Evolutionary conservation across 768 basidiomycete species (phyloP), one percentile per base, ranked within the genome.

Genomic region (Exidia glandulosa): DNA sequence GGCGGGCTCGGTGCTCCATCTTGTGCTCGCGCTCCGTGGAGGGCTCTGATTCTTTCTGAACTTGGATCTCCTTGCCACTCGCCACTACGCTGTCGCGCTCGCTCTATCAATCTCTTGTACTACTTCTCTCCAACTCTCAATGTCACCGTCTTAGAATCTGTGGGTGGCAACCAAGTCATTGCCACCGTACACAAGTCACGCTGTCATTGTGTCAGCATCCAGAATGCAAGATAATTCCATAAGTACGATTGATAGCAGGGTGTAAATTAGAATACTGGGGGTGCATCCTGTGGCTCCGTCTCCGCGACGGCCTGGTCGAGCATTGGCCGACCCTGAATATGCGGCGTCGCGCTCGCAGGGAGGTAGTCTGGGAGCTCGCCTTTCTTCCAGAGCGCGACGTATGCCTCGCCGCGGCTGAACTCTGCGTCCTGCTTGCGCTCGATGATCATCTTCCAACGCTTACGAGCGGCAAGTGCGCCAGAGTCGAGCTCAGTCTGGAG

Each of bases 21-120:
- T 98, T 56, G 95, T 98, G 59, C 85, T 98, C 54, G 93, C 95
- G 6, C 83, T 98, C 47, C 91, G 95, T 73, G 95, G 95, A 48
- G 95, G 95, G 19, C 75, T 74, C 73, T 85, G 75, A 79, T 10
- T 19, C 10, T 37, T 37, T 37, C 10, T 19, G 9, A 19, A 37
- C 36, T 37, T 19, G 36, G 36, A 37, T 10, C 36, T 9, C 36
- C 9, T 37, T 37, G 10, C 36, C 36, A 37, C 19, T 14, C 30
- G 27, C 50, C 47, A 6, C 13, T 2, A 23, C 19, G 50, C 50
- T 54, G 4, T 54, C 50, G 50, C 50, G 50, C 50, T n/a, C 27
- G 7, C 12, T 54, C 10, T 31, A 14, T 29, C 47, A 27, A n/a
- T 27, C 50, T 29, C 16, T 54, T 5, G 14, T 50, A 12, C 36